Base-by-base conservation (phyloP, 208 protist genomes). In the Trypanosoma avium region DNA sequence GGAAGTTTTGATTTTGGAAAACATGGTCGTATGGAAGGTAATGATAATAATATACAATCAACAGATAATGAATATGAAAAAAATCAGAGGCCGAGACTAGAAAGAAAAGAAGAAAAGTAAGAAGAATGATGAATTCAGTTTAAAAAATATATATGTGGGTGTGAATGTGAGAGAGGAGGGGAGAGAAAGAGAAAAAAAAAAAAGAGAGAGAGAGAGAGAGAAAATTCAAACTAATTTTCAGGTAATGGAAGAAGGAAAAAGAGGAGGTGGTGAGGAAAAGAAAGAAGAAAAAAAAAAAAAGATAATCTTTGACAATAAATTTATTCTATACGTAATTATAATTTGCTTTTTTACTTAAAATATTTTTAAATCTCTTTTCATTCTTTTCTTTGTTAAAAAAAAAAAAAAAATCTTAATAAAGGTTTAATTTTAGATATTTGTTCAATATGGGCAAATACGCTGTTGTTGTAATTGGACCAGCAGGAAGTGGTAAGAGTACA, bases 401-500 rank as follows among this genome's bases (percentile, higher is more conserved):
- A 9, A 22, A 22, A 29, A 45, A 22, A 33, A 21, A 24, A 8
- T 53, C 9, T 62, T 65, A 24, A 21, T 19, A n/a, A 21, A 47
- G 29, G 1, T 54, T 17, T 24, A 65, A 0, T 58, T 38, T 27
- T 62, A 13, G 24, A 45, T 12, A 56, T 24, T 30, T 19, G 47
- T 32, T 35, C n/a, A 35, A 2, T 17, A 93, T 97, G 92, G 90
- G 92, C 8, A 97, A 97, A 70, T 93, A 97, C 61, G 91, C 90
- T 7, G 76, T 85, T 35, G 70, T 97, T 22, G 80, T 98, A 19
- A 87, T 98, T 50, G 95, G 95, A 15, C 95, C 95, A 22, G 93
- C 95, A 9, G 95, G 95, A 8, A 88, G 79, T 35, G 94, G 94
- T 33, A 98, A 98, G 77, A 96, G 86, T 59, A 98, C 94, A 3